Conservation (phyloP, 352 stramenopile genomes). For the Phytophthora chlamydospora region DNA sequence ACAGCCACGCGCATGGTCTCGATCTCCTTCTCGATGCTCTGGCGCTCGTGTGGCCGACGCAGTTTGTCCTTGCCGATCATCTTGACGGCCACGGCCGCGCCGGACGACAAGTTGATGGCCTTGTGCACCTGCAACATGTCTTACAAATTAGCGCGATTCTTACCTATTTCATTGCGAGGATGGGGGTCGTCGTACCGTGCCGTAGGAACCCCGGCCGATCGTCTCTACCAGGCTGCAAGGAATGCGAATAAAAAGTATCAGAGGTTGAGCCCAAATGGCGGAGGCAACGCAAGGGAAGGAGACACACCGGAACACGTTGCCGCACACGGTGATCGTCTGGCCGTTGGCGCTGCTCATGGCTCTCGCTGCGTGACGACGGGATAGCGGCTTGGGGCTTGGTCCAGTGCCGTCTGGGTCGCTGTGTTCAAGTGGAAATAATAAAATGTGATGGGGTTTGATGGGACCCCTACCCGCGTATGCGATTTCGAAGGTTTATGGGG, state of each 20-base stretch:
- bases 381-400: background rate
- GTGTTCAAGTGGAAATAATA: slow-evolving; percentile 21
- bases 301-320: slow-evolving; percentile 79
- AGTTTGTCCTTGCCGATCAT: slow-evolving; percentile 83
- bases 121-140: slow-evolving; percentile 67
- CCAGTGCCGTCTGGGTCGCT: slow-evolving; percentile 12
- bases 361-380: background rate
- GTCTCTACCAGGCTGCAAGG: slow-evolving; percentile 73
- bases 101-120: slow-evolving; percentile 80
- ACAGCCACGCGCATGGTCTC: slow-evolving; percentile 87
- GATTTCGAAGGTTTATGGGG: slow-evolving; percentile 14
- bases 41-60: slow-evolving; percentile 69
- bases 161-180: background rate
- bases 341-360: slow-evolving; percentile 68
- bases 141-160: slow-evolving; percentile 1
- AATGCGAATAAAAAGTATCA: slow-evolving; percentile 6
- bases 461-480: slow-evolving; percentile 11
- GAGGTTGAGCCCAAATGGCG: slow-evolving; percentile 6
- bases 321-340: slow-evolving; percentile 80
- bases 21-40: slow-evolving; percentile 88
- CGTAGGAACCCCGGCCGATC: slow-evolving; percentile 82
- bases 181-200: slow-evolving; percentile 51
- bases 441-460: slow-evolving; percentile 15
- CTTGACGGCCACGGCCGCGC: slow-evolving; percentile 80
- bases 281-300: background rate